These are phyloP conservation scores for Malus domestica DNA, from an alignment of 306 rosid species.

Conservation along the genomic window DNA sequence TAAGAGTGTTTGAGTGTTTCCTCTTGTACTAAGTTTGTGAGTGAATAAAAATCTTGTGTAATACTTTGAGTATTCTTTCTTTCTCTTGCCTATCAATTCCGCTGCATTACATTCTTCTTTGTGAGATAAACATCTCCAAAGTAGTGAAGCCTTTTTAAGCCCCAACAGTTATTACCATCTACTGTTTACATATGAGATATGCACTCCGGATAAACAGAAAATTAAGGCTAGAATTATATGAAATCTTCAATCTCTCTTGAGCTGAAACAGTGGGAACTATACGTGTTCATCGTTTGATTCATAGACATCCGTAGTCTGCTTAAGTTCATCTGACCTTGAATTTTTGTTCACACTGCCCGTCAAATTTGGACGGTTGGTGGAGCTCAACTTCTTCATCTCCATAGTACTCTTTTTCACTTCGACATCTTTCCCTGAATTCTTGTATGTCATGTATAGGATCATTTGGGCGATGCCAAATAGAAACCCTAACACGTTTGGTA, in stretches of 20 bases:
- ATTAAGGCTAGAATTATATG: not conserved
- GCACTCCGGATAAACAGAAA: not conserved
- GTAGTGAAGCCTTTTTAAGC: too few relatives aligned
- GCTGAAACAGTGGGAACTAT: not conserved
- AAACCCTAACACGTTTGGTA: conserved; percentile 63
- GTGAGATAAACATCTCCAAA: too few relatives aligned
- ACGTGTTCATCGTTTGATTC: not conserved
- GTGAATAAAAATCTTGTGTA: too few relatives aligned
- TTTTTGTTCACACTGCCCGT: not conserved
- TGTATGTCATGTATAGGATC: conserved; percentile 46
- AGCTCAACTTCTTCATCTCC: not conserved
- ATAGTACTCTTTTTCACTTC: not conserved
- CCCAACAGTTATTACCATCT: not conserved
- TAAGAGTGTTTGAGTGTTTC: too few relatives aligned
- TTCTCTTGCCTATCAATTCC: too few relatives aligned
- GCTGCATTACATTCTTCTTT: too few relatives aligned
- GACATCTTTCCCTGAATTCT: not conserved
- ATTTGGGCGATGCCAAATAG: conserved; percentile 49
- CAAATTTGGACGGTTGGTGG: not conserved
- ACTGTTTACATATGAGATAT: not conserved
- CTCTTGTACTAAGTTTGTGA: too few relatives aligned
- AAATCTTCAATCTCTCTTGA: not conserved
- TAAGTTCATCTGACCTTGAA: not conserved
- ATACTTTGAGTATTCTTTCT: too few relatives aligned
- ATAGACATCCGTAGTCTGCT: not conserved